Evolutionary conservation across 805 yeast species (phyloP), one percentile per base, ranked within the genome.

Genomic region (Candida berthetii): DNA sequence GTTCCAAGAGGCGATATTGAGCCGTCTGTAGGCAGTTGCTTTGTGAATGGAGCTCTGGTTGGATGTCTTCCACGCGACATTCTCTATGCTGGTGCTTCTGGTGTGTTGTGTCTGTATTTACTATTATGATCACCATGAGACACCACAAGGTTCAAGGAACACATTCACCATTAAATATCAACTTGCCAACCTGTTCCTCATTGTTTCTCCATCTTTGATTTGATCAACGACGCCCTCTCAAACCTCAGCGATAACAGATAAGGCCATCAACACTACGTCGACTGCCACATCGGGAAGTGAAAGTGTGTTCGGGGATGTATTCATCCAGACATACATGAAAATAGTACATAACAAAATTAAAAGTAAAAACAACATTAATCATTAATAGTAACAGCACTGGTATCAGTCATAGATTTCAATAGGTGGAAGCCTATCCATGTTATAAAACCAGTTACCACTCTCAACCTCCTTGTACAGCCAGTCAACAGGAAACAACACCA

Each of bases 391-490:
- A 22, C 25, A 22, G n/a, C n/a, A 27, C 13, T 11, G n/a, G n/a
- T n/a, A 22, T 45, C 45, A 88, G 54, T 89, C 91, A 60, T 85
- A 93, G 40, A 93, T 91, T 57, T 93, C 98, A 42, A 93, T 79
- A 1, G 99, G 99, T 5, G 98, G 96, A 22, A 93, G 68, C 54
- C 96, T 79, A 57, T 93, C 99, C 38, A 95, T 82, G 53, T 83
- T 87, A 68, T 87, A 90, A 60, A 89, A 90, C 98, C 98, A 91
- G 57, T 95, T 93, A 10, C 87, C 91, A 7, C 86, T 78, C 43
- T 90, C 96, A 25, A 89, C 76, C 62, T 93, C 99, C 44, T 80
- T 75, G 52, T 76, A 68, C 35, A 93, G 71, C 99, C 99, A 93
- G 46, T 88, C 88, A 1, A 85, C 72, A 0, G 99, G 98, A 68